These are phyloP conservation scores for Spencermartinsiella ligniputridi DNA, from an alignment of 1,139 yeast species.

Conservation along the genomic window DNA sequence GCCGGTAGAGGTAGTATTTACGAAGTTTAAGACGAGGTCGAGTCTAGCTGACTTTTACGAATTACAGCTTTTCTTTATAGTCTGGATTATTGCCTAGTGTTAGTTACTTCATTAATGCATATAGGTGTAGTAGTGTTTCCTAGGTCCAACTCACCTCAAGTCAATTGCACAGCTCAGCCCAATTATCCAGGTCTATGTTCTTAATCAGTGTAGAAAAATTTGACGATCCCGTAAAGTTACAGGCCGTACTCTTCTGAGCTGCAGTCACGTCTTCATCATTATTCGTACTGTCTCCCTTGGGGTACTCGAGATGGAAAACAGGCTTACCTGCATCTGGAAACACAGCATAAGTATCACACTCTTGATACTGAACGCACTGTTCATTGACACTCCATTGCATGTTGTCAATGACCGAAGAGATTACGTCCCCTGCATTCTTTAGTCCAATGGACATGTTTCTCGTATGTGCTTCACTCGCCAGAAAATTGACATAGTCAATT, in stretches of 20 bases:
- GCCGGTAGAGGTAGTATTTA: too few relatives aligned
- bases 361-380: slow-evolving; percentile 19
- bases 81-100: too few relatives aligned
- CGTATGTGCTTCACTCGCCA: slow-evolving; percentile 15
- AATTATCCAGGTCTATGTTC: slow-evolving; percentile 15
- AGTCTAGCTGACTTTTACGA: too few relatives aligned
- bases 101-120: too few relatives aligned
- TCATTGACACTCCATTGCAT: slow-evolving; percentile 21
- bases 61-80: too few relatives aligned
- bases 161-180: slow-evolving; percentile 10
- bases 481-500: slow-evolving; percentile 14
- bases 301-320: slow-evolving; percentile 16
- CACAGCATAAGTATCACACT: slow-evolving; percentile 11
- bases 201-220: slow-evolving; percentile 15
- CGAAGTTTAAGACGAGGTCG: too few relatives aligned
- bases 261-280: slow-evolving; percentile 10
- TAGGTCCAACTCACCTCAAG: too few relatives aligned
- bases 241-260: slow-evolving; percentile 8
- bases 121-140: too few relatives aligned
- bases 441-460: slow-evolving; percentile 18
- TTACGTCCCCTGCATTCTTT: slow-evolving; percentile 18
- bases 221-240: slow-evolving; percentile 4
- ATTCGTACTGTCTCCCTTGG: slow-evolving; percentile 12
- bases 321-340: slow-evolving; percentile 12
- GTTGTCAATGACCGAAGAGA: slow-evolving; percentile 12